Percentiles rank a stretch among this genome's conserved stretches.
Evolutionary conservation across 768 basidiomycete genomes (phyloP).

Genomic region (Mycena vulgaris): DNA sequence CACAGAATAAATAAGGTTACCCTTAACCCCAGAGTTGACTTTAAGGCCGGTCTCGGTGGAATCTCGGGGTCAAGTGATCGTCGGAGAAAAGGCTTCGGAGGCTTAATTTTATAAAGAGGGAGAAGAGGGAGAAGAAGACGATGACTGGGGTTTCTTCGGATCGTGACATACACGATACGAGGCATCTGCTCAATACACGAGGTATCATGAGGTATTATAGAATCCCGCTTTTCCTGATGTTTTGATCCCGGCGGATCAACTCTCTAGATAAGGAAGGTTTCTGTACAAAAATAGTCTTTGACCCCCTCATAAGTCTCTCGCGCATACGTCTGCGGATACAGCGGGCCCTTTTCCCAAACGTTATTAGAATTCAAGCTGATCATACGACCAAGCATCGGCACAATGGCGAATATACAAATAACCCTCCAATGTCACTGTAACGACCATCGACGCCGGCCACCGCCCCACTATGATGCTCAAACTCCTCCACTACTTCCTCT

Average conservation of each 20-base stretch:
- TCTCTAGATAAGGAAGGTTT: conserved; percentile 13
- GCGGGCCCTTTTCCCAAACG: conserved; percentile 18
- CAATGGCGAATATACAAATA: conserved; percentile 21
- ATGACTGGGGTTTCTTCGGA: no score
- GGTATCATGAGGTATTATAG: conserved; percentile 1
- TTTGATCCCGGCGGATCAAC: conserved; percentile 21
- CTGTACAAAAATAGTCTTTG: conserved; percentile 16
- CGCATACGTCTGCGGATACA: conserved; percentile 16
- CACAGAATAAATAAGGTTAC: no score
- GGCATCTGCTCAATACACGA: not conserved
- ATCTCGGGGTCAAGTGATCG: no score
- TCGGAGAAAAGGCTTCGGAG: no score
- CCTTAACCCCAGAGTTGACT: no score
- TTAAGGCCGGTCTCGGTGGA: no score
- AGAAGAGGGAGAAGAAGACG: no score
- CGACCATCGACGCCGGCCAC: conserved; percentile 16
- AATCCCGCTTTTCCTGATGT: conserved; percentile 14
- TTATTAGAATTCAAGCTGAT: not conserved
- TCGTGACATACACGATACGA: not conserved
- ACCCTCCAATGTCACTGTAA: conserved; percentile 3
- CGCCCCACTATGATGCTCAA: conserved; percentile 30
- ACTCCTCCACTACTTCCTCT: conserved; percentile 33
- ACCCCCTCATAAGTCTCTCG: conserved; percentile 6
- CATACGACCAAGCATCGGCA: conserved; percentile 23
- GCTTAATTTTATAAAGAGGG: no score